Evolutionary conservation across 495 filamentous ascomycete species (phyloP), one percentile per base, ranked within the genome.

Genomic region (Opeltia flavorubescens): DNA sequence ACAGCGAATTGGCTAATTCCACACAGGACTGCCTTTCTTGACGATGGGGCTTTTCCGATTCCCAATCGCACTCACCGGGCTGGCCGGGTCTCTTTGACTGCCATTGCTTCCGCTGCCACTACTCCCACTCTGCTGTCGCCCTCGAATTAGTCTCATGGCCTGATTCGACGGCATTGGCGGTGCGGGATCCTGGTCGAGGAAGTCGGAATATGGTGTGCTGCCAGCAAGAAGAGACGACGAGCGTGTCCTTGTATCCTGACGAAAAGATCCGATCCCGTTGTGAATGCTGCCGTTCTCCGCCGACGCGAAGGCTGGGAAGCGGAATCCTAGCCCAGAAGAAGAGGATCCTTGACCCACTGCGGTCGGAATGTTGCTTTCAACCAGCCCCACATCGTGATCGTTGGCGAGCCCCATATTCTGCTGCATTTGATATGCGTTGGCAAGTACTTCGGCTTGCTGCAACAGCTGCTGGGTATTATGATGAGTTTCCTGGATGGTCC

Each of bases 311-410:
- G 52, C 48, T 17, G 58, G 61, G 33, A 60, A 62, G 34, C 52
- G 56, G 33, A 59, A 58, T n/a, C 39, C 45, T 21, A 33, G 29
- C 7, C 35, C 38, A 13, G 38, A 43, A 20, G 46, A 47, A 34
- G 42, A 29, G 9, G 44, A 62, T 6, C 56, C 48, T 20, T 69
- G 51, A 46, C 62, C 57, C 44, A 65, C 67, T 6, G 70, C 72
- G 35, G 70, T 69, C 5, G 69, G 68, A 18, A 74, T 49, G 38
- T 67, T 65, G 15, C 67, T 69, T 50, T 74, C 71, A 20, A 69
- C 71, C 20, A 69, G 70, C 20, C 70, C 55, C 17, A 66, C 63
- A 29, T 62, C 69, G 35, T 66, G 60, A 13, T 69, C 70, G 20
- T 34, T 20, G 2, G 63, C 59, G 64, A 62, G 28, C 64, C 59